Evolutionary conservation across 1,284 basidiomycete species (phyloP).

Genomic region (Takashimella tepidaria): DNA sequence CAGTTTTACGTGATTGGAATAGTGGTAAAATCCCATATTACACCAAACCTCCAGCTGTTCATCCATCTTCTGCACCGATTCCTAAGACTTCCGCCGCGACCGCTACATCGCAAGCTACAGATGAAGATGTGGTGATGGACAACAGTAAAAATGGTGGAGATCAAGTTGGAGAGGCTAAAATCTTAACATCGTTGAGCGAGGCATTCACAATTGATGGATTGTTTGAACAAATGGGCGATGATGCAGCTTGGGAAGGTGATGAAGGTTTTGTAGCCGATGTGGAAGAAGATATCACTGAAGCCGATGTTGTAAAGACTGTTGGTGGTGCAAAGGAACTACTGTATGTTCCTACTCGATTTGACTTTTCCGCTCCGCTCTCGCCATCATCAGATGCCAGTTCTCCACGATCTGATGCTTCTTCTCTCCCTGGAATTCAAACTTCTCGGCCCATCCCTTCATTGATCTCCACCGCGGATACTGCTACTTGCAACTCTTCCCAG

Average conservation of each 20-base stretch:
- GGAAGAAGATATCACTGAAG: conserved; percentile 16
- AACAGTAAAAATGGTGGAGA: conserved; percentile 9
- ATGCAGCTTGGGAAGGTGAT: conserved; percentile 40
- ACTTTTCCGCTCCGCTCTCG: not conserved
- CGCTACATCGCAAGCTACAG: conserved; percentile 8
- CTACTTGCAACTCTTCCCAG: no score
- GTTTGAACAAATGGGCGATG: conserved; percentile 39
- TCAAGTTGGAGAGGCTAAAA: conserved; percentile 41
- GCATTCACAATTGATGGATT: conserved; percentile 47
- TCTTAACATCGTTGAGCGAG: conserved; percentile 41
- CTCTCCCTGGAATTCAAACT: no score
- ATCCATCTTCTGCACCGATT: conserved; percentile 58
- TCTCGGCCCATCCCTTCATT: no score
- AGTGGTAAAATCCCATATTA: conserved; percentile 90
- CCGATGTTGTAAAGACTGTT: conserved; percentile 14
- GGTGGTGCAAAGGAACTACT: not conserved
- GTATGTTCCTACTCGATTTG: not conserved
- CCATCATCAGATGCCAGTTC: not conserved
- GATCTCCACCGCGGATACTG: no score
- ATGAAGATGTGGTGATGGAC: conserved; percentile 35
- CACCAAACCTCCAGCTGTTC: conserved; percentile 69
- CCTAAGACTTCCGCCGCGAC: not conserved
- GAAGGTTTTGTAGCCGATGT: conserved; percentile 13
- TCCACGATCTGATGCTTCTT: not conserved
- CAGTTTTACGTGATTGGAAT: conserved; percentile 92